These are phyloP conservation scores for Diaporthe citri DNA, from an alignment of 2,329 filamentous ascomycete genomes.

Conservation along the genomic window DNA sequence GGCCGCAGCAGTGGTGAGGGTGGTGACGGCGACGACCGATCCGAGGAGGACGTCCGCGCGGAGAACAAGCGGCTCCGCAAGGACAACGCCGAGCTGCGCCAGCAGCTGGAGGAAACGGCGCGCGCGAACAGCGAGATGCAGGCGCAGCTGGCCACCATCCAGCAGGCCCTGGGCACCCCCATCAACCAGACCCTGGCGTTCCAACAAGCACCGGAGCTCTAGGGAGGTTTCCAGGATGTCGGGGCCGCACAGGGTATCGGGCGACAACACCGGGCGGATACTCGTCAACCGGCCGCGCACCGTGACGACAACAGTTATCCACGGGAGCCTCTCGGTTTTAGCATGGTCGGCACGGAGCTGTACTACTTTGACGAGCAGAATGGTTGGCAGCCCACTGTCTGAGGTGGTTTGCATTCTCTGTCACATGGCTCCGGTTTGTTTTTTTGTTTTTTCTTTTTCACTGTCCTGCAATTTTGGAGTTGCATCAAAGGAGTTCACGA, in stretches of 20 bases:
- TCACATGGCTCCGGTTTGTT: neutral
- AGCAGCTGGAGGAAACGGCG: slow-evolving; percentile 62
- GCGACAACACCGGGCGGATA: neutral
- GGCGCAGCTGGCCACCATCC: slow-evolving; percentile 61
- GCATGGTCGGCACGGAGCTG: neutral
- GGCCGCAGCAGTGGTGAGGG: neutral
- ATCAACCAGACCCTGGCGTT: slow-evolving; percentile 31
- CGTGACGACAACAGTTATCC: neutral
- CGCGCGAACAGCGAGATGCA: slow-evolving; percentile 62
- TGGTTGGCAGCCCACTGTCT: neutral
- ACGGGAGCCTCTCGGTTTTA: neutral
- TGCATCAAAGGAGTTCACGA: neutral
- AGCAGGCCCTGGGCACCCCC: slow-evolving; percentile 52
- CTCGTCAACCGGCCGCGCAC: neutral
- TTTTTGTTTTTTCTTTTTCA: neutral
- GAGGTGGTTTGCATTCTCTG: neutral
- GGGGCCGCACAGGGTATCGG: neutral
- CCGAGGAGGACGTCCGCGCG: slow-evolving; percentile 66
- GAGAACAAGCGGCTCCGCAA: slow-evolving; percentile 76
- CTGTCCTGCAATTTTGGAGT: neutral
- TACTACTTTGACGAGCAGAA: neutral
- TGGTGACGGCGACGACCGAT: slow-evolving; percentile 34
- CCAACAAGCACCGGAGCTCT: slow-evolving; percentile 27
- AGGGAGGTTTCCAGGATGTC: slow-evolving; percentile 9
- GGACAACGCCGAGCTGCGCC: slow-evolving; percentile 72